Evolutionary conservation across 2,329 filamentous ascomycete species (phyloP).

Genomic region (Aureobasidium sp.): DNA sequence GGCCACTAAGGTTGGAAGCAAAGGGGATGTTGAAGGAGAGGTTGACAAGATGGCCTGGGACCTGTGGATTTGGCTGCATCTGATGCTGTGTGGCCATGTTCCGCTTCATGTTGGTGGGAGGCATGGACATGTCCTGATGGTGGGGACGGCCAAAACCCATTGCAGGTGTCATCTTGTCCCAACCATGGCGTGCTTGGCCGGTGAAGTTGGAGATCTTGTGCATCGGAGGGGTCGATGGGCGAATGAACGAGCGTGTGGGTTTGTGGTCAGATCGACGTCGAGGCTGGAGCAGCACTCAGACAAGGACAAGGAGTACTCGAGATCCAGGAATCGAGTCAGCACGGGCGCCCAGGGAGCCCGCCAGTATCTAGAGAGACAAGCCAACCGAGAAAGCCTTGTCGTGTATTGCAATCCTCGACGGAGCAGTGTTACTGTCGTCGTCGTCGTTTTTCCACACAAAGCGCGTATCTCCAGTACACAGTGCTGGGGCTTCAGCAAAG

Average conservation of each 20-base stretch:
- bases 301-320: not conserved
- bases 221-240: slow-evolving; percentile 36
- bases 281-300: slow-evolving; percentile 5
- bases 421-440: not conserved
- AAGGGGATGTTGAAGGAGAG: slow-evolving; percentile 98
- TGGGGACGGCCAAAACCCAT: slow-evolving; percentile 46
- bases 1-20: slow-evolving; percentile 82
- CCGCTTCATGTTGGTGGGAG: slow-evolving; percentile 48
- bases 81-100: slow-evolving; percentile 39
- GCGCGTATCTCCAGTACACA: not conserved
- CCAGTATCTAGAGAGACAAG: not conserved
- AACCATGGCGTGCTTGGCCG: slow-evolving; percentile 58
- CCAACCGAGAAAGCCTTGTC: not conserved
- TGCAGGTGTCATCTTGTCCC: slow-evolving; percentile 59
- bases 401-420: not conserved
- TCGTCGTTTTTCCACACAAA: slow-evolving; percentile 9
- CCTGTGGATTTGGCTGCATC: slow-evolving; percentile 50
- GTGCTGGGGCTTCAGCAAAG: too few relatives aligned
- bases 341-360: slow-evolving; percentile 13
- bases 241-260: slow-evolving; percentile 12
- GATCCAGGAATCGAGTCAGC: not conserved
- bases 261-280: slow-evolving; percentile 6
- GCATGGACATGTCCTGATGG: slow-evolving; percentile 19
- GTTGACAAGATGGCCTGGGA: slow-evolving; percentile 72
- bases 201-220: slow-evolving; percentile 64